Base-by-base conservation (phyloP, 305 asterid genomes). In the Striga hermonthica region DNA sequence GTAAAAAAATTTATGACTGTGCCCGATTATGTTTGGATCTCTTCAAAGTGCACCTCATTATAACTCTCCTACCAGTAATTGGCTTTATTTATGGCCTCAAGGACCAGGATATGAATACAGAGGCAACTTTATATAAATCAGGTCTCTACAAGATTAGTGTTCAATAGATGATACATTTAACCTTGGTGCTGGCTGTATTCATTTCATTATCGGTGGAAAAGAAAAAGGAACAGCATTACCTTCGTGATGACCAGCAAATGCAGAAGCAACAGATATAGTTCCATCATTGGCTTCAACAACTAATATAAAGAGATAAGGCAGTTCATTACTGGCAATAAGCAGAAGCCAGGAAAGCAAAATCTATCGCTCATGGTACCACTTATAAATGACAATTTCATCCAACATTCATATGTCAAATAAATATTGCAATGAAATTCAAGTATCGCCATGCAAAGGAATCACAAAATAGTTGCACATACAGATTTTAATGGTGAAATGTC, bases 161-260 rank as follows among this genome's bases (percentile, higher is more conserved):
- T 67, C 60, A 43, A 62, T 43, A 22, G 31, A 22, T 22, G 1
- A 22, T 22, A 22, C 31, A 0, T 22, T 22, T 22, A 22, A 22
- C 2, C 31, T 22, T 35, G 60, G 41, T 59, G 37, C 56, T 45
- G 55, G 35, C 31, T 67, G 28, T 69, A 7, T 11, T 22, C 11
- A 52, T 11, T n/a, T 34, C 13, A 41, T 57, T 65, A 56, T 39
- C 52, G 67, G 13, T 1, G 48, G 56, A 48, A 13, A 7, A 62
- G 67, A 3, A 22, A 22, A 22, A 22, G 31, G 1, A 68, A 64
- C 34, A 44, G 58, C 5, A 48, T 66, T 83, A 87, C 97, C 97
- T 82, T 87, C 90, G 61, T 84, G 94, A 66, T 87, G 90, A 66
- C 87, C 94, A 70, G 94, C 80, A 76, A 90, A 90, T 71, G 97